Base-by-base conservation (phyloP, 805 yeast genomes). In the Yamadazyma paraphyllophila region DNA sequence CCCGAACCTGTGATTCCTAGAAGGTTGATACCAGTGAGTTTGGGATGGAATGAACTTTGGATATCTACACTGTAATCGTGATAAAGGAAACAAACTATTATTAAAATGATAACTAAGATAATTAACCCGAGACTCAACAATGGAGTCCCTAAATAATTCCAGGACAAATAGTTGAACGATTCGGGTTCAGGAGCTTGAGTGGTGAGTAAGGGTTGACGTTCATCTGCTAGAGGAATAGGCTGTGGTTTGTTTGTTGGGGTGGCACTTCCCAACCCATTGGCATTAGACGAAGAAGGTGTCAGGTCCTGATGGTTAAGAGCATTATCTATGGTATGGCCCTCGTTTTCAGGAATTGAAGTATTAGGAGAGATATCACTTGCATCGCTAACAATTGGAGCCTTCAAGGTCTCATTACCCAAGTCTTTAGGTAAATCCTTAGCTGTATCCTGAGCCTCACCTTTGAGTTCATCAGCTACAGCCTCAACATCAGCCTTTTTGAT, bases 1-100 rank as follows among this genome's bases (percentile, higher is more conserved):
- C 75, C 74, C 6, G 43, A 38, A 13, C 57, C 58, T 26, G 56
- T 55, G 17, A 66, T 44, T 10, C 50, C 50, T 3, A 55, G 38
- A 6, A 67, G 46, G 3, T 67, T 53, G 4, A 66, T 48, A 14
- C 58, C 53, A 24, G 62, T 56, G 1, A 66, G 33, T 17, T 58
- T 50, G 11, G 64, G 49, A 13, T 48, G 51, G 10, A 65, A 48
- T 2, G 68, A 57, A 42, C 55, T 51, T 34, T 40, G 44, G 11
- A 51, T 43, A 7, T 49, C 51, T 20, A 26, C 46, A 20, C 36
- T 45, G 20, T 42, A 45, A 33, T 48, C 50, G 27, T 43, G 41
- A 39, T 49, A 53, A 37, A 50, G 48, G 39, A 50, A 42, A 36
- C 47, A 53, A 15, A 48, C 24, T 8, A 55, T 43, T 15, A 46